Percentiles rank a stretch among this genome's conserved stretches.
These are phyloP conservation scores for Cladorrhinum sp. DNA, from an alignment of 2,329 filamentous ascomycete genomes.

Conservation along the genomic window DNA sequence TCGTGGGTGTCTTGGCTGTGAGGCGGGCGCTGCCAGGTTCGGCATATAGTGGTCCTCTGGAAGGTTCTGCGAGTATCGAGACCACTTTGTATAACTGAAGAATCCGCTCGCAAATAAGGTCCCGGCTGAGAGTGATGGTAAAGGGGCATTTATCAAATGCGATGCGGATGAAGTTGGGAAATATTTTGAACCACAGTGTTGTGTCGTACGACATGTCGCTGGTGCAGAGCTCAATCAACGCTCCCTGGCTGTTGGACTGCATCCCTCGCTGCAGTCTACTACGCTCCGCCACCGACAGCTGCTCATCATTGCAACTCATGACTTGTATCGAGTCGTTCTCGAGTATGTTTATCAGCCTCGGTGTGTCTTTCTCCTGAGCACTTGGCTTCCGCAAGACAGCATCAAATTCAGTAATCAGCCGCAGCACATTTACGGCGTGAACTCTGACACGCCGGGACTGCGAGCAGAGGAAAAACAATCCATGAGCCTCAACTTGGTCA, in stretches of 20 bases:
- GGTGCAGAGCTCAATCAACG: slow-evolving; percentile 87
- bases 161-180: slow-evolving; percentile 88
- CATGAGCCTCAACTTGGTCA: slow-evolving; percentile 94
- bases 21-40: slow-evolving; percentile 54
- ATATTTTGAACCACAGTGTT: slow-evolving; percentile 96
- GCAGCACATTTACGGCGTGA: slow-evolving; percentile 88
- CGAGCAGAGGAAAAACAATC: slow-evolving; percentile 94
- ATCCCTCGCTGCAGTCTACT: slow-evolving; percentile 89
- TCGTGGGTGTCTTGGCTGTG: slow-evolving; percentile 57
- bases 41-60: slow-evolving; percentile 61
- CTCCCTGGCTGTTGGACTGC: slow-evolving; percentile 77
- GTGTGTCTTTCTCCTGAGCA: slow-evolving; percentile 57
- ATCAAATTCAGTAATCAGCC: slow-evolving; percentile 91
- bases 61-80: slow-evolving; percentile 70
- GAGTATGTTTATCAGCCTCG: slow-evolving; percentile 83
- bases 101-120: slow-evolving; percentile 88
- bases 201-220: slow-evolving; percentile 94
- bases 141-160: slow-evolving; percentile 89
- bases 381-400: slow-evolving; percentile 72
- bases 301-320: slow-evolving; percentile 88
- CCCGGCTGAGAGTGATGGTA: slow-evolving; percentile 83
- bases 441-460: slow-evolving; percentile 85
- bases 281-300: slow-evolving; percentile 84
- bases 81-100: slow-evolving; percentile 90
- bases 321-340: slow-evolving; percentile 86